These are phyloP conservation scores for Penicillium dipodomyicola DNA, from an alignment of 495 filamentous ascomycete genomes.

Conservation along the genomic window DNA sequence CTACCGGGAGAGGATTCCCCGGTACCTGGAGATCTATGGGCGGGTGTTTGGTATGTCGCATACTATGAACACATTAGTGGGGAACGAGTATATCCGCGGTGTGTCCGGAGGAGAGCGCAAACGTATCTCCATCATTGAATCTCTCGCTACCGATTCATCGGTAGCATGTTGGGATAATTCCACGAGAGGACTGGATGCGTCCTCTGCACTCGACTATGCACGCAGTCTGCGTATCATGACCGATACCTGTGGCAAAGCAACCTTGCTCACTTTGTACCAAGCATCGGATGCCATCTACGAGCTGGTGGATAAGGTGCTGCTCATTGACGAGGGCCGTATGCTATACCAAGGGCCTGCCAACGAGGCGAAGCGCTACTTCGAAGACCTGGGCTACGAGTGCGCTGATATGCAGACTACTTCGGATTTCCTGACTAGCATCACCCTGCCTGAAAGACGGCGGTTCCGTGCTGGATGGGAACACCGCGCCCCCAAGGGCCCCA, in stretches of 20 bases:
- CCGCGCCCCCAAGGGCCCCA: conserved; percentile 63
- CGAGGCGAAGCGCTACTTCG: conserved; percentile 74
- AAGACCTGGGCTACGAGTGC: conserved; percentile 73
- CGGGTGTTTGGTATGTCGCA: conserved; percentile 84
- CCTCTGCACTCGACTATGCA: conserved; percentile 68
- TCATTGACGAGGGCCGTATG: conserved; percentile 75
- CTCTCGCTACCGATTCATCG: conserved; percentile 69
- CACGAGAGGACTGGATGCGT: conserved; percentile 77
- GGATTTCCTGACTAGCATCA: conserved; percentile 81
- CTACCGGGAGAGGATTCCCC: conserved; percentile 66
- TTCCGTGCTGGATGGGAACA: conserved; percentile 63
- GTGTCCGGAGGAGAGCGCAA: conserved; percentile 86
- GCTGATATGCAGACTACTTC: conserved; percentile 76
- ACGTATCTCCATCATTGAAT: conserved; percentile 51
- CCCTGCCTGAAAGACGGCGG: conserved; percentile 63
- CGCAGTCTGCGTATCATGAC: conserved; percentile 75
- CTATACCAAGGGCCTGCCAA: conserved; percentile 73
- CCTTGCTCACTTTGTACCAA: conserved; percentile 78
- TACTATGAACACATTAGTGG: conserved; percentile 78
- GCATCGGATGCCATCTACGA: conserved; percentile 80
- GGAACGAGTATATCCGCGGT: conserved; percentile 77
- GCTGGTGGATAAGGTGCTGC: conserved; percentile 80
- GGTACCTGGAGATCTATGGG: conserved; percentile 66
- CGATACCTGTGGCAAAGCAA: conserved; percentile 75
- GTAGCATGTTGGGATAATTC: conserved; percentile 82